Evolutionary conservation across 371 early-diverging fungal genomes (phyloP).

Genomic region (Capniomyces stellatus): DNA sequence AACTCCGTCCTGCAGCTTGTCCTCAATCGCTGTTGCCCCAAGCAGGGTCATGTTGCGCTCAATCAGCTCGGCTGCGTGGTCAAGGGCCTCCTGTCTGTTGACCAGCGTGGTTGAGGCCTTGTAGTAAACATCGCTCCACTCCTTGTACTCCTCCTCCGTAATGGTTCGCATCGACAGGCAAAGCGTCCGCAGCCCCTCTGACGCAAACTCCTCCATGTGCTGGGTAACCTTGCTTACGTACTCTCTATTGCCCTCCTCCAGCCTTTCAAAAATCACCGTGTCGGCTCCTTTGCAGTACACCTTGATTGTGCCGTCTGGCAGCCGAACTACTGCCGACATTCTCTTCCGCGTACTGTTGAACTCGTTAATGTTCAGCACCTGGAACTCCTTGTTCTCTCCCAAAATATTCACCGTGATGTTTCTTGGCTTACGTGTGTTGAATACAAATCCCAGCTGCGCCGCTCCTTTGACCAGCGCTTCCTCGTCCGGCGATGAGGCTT

Average conservation of each 20-base stretch:
- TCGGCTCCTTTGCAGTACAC: constrained; percentile 98
- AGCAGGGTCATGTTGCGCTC: constrained; percentile 78
- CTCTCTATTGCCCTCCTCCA: constrained; percentile 46
- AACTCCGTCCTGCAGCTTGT: constrained; percentile 94
- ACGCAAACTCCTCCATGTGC: constrained; percentile 75
- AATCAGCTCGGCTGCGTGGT: constrained; percentile 83
- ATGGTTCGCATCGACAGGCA: constrained; percentile 87
- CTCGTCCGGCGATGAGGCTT: constrained; percentile 83
- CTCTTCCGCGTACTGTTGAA: constrained; percentile 95
- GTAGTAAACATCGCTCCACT: constrained; percentile 68
- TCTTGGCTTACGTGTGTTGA: constrained; percentile 66
- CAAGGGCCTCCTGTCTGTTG: constrained; percentile 71
- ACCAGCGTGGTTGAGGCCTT: constrained; percentile 76
- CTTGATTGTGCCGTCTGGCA: constrained; percentile 76
- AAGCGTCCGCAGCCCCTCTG: constrained; percentile 80
- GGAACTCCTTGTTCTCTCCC: constrained; percentile 49
- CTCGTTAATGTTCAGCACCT: constrained; percentile 86
- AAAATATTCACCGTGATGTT: constrained; percentile 56
- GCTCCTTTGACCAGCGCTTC: constrained; percentile 79
- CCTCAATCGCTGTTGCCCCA: constrained; percentile 98
- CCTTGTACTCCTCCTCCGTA: constrained; percentile 66
- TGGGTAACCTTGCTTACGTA: constrained; percentile 38
- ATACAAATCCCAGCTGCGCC: constrained; percentile 27
- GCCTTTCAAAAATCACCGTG: constrained; percentile 87
- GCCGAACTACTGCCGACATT: constrained; percentile 86